phyloP scores from a whole-genome alignment of 2,329 filamentous ascomycete genomes.

The Clonostachys byssicola region DNA sequence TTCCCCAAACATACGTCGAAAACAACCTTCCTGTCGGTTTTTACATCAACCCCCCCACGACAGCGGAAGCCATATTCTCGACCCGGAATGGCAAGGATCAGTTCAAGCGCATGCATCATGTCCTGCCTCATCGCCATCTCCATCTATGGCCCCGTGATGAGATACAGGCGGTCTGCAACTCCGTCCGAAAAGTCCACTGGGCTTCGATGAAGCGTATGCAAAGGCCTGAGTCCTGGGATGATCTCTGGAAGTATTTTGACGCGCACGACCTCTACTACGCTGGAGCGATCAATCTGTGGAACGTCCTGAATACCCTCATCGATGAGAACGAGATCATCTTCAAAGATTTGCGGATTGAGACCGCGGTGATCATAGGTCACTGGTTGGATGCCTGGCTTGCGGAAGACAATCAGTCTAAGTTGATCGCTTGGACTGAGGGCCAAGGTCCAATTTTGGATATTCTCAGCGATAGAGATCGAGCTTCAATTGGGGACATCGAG shows the following conservation, averaged over 20 bases:
- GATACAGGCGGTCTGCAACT: constrained; percentile 31
- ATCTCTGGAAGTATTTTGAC: constrained; percentile 44
- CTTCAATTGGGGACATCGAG: constrained; percentile 16
- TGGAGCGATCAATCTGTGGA: constrained; percentile 44
- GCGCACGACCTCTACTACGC: constrained; percentile 38
- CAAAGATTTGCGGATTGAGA: background rate
- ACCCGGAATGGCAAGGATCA: constrained; percentile 19
- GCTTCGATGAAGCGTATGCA: constrained; percentile 24
- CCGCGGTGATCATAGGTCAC: constrained; percentile 17
- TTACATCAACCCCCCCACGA: constrained; percentile 23
- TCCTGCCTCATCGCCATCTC: constrained; percentile 16
- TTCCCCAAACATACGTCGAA: constrained; percentile 23
- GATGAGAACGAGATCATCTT: constrained; percentile 26
- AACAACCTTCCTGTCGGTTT: constrained; percentile 27
- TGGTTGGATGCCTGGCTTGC: constrained; percentile 32
- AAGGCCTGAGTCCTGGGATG: constrained; percentile 24
- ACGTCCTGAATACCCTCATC: constrained; percentile 32
- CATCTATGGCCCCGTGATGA: constrained; percentile 32
- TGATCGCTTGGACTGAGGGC: constrained; percentile 19
- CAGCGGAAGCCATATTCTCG: constrained; percentile 31
- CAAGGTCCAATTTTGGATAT: constrained; percentile 17
- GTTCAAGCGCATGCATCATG: constrained; percentile 20
- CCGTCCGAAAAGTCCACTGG: constrained; percentile 28
- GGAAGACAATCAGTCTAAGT: constrained; percentile 19
- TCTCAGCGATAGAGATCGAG: constrained; percentile 8